phyloP scores from a whole-genome alignment of 78 protist genomes.

The Dictyostelium citrinum region DNA sequence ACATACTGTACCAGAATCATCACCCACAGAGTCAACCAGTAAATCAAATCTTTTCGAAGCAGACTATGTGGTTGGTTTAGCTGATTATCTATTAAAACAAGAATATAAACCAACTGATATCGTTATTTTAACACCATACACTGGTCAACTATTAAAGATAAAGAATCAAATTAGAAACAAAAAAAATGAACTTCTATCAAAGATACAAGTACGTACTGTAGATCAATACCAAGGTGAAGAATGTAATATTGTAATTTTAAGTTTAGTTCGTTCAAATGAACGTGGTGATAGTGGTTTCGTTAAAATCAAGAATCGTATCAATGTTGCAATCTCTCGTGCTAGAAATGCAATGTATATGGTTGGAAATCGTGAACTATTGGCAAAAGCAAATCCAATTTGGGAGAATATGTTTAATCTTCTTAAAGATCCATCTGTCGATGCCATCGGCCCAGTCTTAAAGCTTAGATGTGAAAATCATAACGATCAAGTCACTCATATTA shows the following conservation, averaged over 20 bases:
- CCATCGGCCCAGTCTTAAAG: neutral
- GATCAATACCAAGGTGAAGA: slow-evolving; percentile 95
- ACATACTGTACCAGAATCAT: slow-evolving; percentile 69
- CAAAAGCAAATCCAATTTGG: neutral
- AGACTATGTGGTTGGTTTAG: slow-evolving; percentile 10
- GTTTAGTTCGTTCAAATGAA: slow-evolving; percentile 82
- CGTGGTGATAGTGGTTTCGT: slow-evolving; percentile 84
- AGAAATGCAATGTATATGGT: slow-evolving; percentile 79
- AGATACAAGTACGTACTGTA: slow-evolving; percentile 78
- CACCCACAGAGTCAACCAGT: neutral
- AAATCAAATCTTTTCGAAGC: slow-evolving; percentile 79
- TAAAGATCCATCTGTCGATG: neutral
- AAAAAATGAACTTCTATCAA: neutral
- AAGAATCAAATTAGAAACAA: neutral
- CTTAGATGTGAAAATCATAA: slow-evolving; percentile 41
- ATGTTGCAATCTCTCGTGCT: slow-evolving; percentile 90
- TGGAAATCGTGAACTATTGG: slow-evolving; percentile 58
- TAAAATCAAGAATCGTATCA: slow-evolving; percentile 66
- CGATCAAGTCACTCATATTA: neutral
- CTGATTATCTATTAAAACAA: slow-evolving; percentile 53
- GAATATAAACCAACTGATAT: slow-evolving; percentile 34
- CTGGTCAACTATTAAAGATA: slow-evolving; percentile 87
- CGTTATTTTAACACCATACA: slow-evolving; percentile 86
- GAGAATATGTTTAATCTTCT: neutral
- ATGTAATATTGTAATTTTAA: slow-evolving; percentile 67